These are phyloP conservation scores for Leishmania gerbilli DNA, from an alignment of 208 protist genomes.

Conservation along the genomic window DNA sequence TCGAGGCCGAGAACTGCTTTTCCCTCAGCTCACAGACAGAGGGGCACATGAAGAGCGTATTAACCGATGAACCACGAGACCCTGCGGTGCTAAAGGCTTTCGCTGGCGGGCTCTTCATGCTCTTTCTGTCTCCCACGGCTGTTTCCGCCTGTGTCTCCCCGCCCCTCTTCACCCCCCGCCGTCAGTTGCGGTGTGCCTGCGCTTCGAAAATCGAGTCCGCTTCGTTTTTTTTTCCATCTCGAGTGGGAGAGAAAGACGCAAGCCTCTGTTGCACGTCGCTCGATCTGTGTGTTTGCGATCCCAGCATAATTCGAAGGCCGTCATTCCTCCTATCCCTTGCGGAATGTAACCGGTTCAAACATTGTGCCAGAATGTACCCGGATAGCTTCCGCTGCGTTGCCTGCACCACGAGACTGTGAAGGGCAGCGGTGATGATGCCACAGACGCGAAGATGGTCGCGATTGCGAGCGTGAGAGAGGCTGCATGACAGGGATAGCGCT, in stretches of 20 bases:
- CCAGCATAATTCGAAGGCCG: conserved; percentile 30
- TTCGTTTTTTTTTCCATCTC: background rate
- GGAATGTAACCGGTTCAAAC: conserved; percentile 29
- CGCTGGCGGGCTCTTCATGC: background rate
- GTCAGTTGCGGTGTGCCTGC: background rate
- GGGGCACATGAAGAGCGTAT: background rate
- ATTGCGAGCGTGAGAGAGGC: background rate
- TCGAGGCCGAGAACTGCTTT: background rate
- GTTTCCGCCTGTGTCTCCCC: background rate
- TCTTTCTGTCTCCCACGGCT: background rate
- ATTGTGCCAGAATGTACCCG: conserved; percentile 14
- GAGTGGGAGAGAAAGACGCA: background rate
- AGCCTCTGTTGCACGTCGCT: background rate
- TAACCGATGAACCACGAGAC: background rate
- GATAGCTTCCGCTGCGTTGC: background rate
- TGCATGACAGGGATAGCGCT: background rate
- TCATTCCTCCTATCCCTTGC: conserved; percentile 9
- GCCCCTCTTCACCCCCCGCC: background rate
- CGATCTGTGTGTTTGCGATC: background rate
- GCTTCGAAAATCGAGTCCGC: background rate
- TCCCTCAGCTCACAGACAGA: background rate
- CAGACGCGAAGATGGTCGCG: background rate
- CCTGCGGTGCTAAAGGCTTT: background rate
- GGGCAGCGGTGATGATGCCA: background rate
- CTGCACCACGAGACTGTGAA: background rate